phyloP scores from a whole-genome alignment of 129 eudicot species.

The Centrapalus pauciflorus region DNA sequence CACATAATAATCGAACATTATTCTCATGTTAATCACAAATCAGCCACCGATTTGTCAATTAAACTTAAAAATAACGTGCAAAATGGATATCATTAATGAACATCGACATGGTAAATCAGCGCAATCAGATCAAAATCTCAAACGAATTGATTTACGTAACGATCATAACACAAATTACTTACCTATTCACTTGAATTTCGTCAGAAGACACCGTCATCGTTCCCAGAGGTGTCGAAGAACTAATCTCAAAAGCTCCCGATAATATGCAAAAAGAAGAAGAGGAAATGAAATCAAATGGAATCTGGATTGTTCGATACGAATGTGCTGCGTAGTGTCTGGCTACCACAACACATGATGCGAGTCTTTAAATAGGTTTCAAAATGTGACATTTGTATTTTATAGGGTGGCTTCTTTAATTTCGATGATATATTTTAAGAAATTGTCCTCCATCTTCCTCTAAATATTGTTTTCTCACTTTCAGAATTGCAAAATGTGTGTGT shows the following conservation, averaged over 20 bases:
- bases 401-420: neutral
- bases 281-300: slow-evolving; percentile 9
- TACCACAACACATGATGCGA: neutral
- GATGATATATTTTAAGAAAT: neutral
- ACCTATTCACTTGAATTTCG: slow-evolving; percentile 23
- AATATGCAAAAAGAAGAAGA: neutral
- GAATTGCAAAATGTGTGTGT: too few species aligned
- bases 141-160: slow-evolving; percentile 1
- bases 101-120: neutral
- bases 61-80: neutral
- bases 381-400: slow-evolving; percentile 2
- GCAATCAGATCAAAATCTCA: slow-evolving; percentile 9
- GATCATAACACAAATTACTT: neutral
- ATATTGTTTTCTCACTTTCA: too few species aligned
- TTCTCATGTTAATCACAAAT: slow-evolving; percentile 3
- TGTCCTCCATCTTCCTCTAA: neutral
- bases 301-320: slow-evolving; percentile 27
- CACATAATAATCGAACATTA: neutral
- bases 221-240: neutral
- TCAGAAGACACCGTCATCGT: slow-evolving; percentile 20
- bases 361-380: neutral
- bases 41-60: neutral
- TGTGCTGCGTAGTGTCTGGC: slow-evolving; percentile 20
- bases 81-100: neutral
- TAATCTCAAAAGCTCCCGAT: neutral